These are phyloP conservation scores for Amphichorda felina DNA, from an alignment of 2,329 filamentous ascomycete genomes.

Conservation along the genomic window DNA sequence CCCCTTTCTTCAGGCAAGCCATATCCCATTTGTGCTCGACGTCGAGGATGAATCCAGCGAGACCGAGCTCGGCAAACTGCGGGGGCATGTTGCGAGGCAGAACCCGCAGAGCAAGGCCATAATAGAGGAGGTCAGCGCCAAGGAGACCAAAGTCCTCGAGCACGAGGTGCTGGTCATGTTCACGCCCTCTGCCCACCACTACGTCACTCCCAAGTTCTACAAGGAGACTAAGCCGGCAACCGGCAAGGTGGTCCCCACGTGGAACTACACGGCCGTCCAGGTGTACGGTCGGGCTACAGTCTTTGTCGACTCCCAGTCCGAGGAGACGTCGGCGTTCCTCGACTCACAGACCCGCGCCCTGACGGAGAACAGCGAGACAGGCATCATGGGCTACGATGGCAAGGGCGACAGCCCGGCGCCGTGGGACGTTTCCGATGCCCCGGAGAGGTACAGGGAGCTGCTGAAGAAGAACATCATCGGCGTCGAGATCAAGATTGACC, in stretches of 20 bases:
- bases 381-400: constrained; percentile 42
- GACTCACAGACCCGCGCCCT: constrained; percentile 39
- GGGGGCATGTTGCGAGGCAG: constrained; percentile 48
- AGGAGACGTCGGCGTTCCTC: constrained; percentile 35
- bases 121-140: constrained; percentile 28
- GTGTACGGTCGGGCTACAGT: constrained; percentile 46
- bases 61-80: constrained; percentile 30
- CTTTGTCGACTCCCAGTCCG: constrained; percentile 34
- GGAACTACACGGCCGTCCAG: constrained; percentile 58
- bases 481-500: constrained; percentile 43
- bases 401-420: constrained; percentile 17
- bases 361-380: constrained; percentile 33
- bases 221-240: constrained; percentile 49
- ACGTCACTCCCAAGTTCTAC: constrained; percentile 60
- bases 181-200: constrained; percentile 45
- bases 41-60: constrained; percentile 26
- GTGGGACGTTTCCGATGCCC: constrained; percentile 49
- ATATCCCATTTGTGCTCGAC: constrained; percentile 50
- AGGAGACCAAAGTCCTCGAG: constrained; percentile 17
- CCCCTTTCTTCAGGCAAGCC: constrained; percentile 43
- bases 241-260: constrained; percentile 58
- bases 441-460: constrained; percentile 40
- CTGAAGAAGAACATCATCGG: constrained; percentile 48
- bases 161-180: constrained; percentile 53
- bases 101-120: constrained; percentile 55